phyloP scores from a whole-genome alignment of 805 yeast species.

The Ogataea trehaloabstinens region DNA sequence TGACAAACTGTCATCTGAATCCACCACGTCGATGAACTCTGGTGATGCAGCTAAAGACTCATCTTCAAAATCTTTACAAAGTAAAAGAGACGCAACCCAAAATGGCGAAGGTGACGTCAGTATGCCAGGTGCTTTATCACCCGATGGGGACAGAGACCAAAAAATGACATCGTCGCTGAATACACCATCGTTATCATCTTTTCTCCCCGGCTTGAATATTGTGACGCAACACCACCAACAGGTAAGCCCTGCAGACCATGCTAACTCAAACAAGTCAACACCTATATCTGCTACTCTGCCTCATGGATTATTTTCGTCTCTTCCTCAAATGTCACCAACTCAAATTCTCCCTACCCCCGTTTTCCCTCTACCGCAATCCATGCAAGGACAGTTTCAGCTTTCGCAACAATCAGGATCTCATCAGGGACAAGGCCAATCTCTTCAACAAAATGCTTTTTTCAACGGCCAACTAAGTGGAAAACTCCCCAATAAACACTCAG shows the following conservation, averaged over 20 bases:
- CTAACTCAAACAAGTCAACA: slow-evolving; percentile 24
- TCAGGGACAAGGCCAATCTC: slow-evolving; percentile 9
- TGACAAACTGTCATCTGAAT: slow-evolving; percentile 31
- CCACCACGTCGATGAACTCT: slow-evolving; percentile 47
- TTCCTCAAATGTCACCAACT: slow-evolving; percentile 34
- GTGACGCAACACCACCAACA: slow-evolving; percentile 17
- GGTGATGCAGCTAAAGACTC: neutral
- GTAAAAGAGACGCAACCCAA: neutral
- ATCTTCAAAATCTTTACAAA: neutral
- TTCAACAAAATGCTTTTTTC: slow-evolving; percentile 6
- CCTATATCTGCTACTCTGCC: slow-evolving; percentile 29
- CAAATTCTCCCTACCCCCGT: slow-evolving; percentile 29
- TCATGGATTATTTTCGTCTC: slow-evolving; percentile 27
- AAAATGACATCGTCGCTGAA: slow-evolving; percentile 13
- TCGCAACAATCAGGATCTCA: slow-evolving; percentile 17
- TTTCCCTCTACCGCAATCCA: slow-evolving; percentile 21
- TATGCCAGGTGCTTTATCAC: neutral
- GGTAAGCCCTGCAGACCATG: slow-evolving; percentile 13
- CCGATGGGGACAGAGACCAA: slow-evolving; percentile 6
- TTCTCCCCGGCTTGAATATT: slow-evolving; percentile 20
- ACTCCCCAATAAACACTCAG: slow-evolving; percentile 12
- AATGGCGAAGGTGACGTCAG: slow-evolving; percentile 2
- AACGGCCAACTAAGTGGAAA: slow-evolving; percentile 9
- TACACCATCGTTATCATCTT: slow-evolving; percentile 19
- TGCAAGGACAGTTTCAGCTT: slow-evolving; percentile 24